Conservation (phyloP, 306 rosid genomes). For the Casuarina cunninghamiana region DNA sequence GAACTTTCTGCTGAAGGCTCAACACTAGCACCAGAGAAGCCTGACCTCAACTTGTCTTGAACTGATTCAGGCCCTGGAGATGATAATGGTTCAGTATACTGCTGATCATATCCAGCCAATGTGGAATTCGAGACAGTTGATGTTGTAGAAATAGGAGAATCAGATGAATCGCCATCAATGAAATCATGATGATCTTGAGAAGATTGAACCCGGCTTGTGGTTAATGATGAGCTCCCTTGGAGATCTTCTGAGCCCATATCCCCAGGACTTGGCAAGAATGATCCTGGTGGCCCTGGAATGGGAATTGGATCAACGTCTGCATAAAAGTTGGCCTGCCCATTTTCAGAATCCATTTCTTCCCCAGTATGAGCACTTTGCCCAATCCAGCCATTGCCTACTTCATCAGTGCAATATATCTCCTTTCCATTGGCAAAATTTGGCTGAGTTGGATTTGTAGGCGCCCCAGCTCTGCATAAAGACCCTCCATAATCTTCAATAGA, state of each 20-base stretch:
- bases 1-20: slow-evolving; percentile 37
- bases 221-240: slow-evolving; percentile 59
- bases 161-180: slow-evolving; percentile 52
- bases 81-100: slow-evolving; percentile 28
- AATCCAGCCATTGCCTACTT: slow-evolving; percentile 36
- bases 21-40: slow-evolving; percentile 29
- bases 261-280: slow-evolving; percentile 62
- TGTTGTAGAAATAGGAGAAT: slow-evolving; percentile 55
- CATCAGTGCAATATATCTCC: slow-evolving; percentile 39
- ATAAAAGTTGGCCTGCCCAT: slow-evolving; percentile 33
- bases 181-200: slow-evolving; percentile 51
- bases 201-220: slow-evolving; percentile 53
- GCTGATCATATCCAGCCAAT: slow-evolving; percentile 29
- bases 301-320: slow-evolving; percentile 55
- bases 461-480: slow-evolving; percentile 30
- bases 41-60: slow-evolving; percentile 25
- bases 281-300: slow-evolving; percentile 71
- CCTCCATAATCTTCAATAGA: slow-evolving; percentile 19
- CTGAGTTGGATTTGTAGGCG: slow-evolving; percentile 22
- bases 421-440: slow-evolving; percentile 26
- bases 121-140: slow-evolving; percentile 48
- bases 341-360: slow-evolving; percentile 40
- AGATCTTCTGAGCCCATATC: slow-evolving; percentile 54
- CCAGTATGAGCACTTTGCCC: slow-evolving; percentile 28
- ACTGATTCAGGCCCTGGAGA: slow-evolving; percentile 30